Percentiles rank a stretch among this genome's conserved stretches.
Conservation (phyloP, 805 yeast genomes). For the Wickerhamomyces bovis region DNA sequence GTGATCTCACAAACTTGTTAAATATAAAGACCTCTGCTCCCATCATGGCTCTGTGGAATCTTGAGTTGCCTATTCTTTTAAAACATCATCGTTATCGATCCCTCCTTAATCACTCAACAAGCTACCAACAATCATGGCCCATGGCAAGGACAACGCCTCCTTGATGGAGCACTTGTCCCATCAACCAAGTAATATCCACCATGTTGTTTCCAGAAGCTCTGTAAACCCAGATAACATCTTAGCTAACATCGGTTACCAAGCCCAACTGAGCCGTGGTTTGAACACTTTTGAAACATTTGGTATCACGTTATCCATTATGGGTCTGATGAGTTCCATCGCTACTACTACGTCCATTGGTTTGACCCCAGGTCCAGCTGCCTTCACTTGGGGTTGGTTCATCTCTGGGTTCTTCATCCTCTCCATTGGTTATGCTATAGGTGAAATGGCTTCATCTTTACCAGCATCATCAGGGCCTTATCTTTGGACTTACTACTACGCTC, state of each 20-base stretch:
- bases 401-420: slow-evolving; percentile 48
- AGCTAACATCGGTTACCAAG: slow-evolving; percentile 51
- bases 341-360: slow-evolving; percentile 41
- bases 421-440: slow-evolving; percentile 58
- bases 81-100: background rate
- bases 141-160: background rate
- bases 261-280: slow-evolving; percentile 53
- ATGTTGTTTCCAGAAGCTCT: background rate
- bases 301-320: slow-evolving; percentile 61
- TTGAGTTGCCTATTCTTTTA: too few species aligned
- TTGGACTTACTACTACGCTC: slow-evolving; percentile 66
- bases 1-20: too few species aligned
- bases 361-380: slow-evolving; percentile 49
- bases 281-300: slow-evolving; percentile 57
- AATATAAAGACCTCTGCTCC: too few species aligned
- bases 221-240: slow-evolving; percentile 6
- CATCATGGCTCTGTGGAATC: too few species aligned
- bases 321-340: slow-evolving; percentile 53
- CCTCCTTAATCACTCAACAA: background rate
- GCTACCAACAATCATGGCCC: background rate
- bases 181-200: background rate
- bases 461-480: slow-evolving; percentile 72
- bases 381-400: slow-evolving; percentile 71
- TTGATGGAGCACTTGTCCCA: background rate
- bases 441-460: slow-evolving; percentile 63